Conservation (phyloP, 768 basidiomycete species). For the Boletus rubroflammeus region DNA sequence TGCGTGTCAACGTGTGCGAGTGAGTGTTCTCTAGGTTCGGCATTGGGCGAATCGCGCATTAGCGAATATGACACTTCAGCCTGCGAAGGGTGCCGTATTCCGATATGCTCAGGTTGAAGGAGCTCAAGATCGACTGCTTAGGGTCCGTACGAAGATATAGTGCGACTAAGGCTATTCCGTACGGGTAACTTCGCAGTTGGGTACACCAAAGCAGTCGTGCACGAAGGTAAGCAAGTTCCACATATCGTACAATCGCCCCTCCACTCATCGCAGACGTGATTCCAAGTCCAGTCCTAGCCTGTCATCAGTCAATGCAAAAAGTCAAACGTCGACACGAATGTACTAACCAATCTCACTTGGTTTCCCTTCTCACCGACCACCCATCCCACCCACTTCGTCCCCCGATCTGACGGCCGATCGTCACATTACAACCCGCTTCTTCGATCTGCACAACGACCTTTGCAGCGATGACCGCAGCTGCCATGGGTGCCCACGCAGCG, state of each 20-base stretch:
- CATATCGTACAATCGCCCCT: conserved; percentile 5
- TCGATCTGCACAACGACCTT: conserved; percentile 37
- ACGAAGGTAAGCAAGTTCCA: not conserved
- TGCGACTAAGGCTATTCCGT: not conserved
- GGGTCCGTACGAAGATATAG: not conserved
- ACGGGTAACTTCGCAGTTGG: not conserved
- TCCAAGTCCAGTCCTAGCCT: not conserved
- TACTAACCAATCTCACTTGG: not conserved
- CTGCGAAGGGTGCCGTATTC: not conserved
- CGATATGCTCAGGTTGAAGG: not conserved
- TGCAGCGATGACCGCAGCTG: conserved; percentile 46
- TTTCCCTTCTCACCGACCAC: conserved; percentile 29
- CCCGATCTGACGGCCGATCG: conserved; percentile 27
- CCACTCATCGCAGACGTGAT: not conserved
- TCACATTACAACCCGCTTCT: conserved; percentile 19
- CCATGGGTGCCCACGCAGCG: conserved; percentile 53
- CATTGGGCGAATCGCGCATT: not conserved
- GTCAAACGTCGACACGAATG: not conserved
- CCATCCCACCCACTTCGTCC: conserved; percentile 49
- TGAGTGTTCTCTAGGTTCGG: no score
- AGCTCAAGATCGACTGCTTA: not conserved
- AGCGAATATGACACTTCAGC: not conserved
- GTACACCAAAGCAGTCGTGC: not conserved
- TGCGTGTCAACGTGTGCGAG: no score
- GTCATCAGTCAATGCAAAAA: not conserved